Evolutionary conservation across 106 monocot species (phyloP).

Genomic region (Allium cepa): DNA sequence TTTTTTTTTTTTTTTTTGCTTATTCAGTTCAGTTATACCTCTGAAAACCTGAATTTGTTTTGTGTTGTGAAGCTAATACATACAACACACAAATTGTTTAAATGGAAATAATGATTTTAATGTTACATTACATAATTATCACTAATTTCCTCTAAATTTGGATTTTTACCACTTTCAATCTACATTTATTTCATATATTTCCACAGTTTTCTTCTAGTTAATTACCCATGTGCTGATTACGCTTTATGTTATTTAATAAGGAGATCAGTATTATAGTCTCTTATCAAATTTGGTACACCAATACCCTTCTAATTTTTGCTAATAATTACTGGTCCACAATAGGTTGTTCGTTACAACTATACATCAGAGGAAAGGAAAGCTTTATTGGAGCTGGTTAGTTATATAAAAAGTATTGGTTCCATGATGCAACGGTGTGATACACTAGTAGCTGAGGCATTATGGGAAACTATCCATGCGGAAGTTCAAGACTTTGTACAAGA

Average conservation of each 20-base stretch:
- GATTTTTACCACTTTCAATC: too few species aligned
- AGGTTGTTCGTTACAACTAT: constrained; percentile 98
- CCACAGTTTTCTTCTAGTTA: too few species aligned
- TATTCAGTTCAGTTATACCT: too few species aligned
- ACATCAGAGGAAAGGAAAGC: constrained; percentile 81
- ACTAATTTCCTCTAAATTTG: too few species aligned
- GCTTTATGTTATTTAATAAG: not conserved
- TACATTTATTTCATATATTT: too few species aligned
- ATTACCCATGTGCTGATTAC: too few species aligned
- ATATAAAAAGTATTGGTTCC: constrained; percentile 87
- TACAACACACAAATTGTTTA: not conserved
- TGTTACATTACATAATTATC: not conserved
- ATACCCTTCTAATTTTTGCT: not conserved
- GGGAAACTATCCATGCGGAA: constrained; percentile 98
- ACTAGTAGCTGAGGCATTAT: constrained; percentile 87
- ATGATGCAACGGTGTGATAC: constrained; percentile 97
- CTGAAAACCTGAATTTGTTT: too few species aligned
- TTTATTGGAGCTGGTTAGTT: constrained; percentile 75
- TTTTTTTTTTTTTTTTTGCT: too few species aligned
- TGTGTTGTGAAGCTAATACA: too few species aligned
- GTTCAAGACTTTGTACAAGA: constrained; percentile 99
- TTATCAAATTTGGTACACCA: not conserved
- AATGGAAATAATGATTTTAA: not conserved
- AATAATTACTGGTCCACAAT: not conserved
- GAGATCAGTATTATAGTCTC: not conserved